A percentile compares a stretch with the other conserved stretches of the same genome.
These are phyloP conservation scores for Stachybotrys chlorohalonatus DNA, from an alignment of 2,329 filamentous ascomycete genomes.

Conservation along the genomic window DNA sequence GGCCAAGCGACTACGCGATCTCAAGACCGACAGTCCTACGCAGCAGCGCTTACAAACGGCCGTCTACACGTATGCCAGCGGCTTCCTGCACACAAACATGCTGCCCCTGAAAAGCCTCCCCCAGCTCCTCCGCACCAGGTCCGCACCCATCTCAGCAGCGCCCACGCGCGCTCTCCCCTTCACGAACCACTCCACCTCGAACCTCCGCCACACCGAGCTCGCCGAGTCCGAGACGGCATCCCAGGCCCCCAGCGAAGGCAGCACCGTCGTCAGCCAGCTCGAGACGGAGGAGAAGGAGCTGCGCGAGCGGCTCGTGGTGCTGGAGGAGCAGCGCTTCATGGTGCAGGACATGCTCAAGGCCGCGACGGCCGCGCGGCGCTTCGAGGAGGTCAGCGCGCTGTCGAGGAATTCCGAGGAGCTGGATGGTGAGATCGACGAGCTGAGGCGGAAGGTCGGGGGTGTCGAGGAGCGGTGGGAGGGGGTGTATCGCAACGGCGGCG, in stretches of 20 bases:
- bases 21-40: slow-evolving; percentile 62
- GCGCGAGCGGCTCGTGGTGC: slow-evolving; percentile 68
- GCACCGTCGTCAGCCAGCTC: slow-evolving; percentile 47
- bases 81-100: slow-evolving; percentile 85
- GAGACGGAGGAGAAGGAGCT: slow-evolving; percentile 79
- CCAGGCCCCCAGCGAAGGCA: slow-evolving; percentile 36
- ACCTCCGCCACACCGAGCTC: slow-evolving; percentile 37
- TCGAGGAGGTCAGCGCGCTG: slow-evolving; percentile 78
- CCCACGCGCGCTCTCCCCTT: slow-evolving; percentile 21
- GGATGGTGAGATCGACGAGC: slow-evolving; percentile 62
- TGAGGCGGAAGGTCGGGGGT: slow-evolving; percentile 55
- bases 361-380: slow-evolving; percentile 66
- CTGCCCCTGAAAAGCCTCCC: slow-evolving; percentile 72
- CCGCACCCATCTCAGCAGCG: slow-evolving; percentile 13
- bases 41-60: slow-evolving; percentile 71
- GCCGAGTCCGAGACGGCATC: slow-evolving; percentile 36
- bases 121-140: slow-evolving; percentile 46
- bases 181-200: slow-evolving; percentile 26
- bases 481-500: slow-evolving; percentile 30
- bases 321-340: slow-evolving; percentile 88
- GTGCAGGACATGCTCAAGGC: slow-evolving; percentile 77
- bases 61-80: slow-evolving; percentile 72
- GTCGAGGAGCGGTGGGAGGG: slow-evolving; percentile 54
- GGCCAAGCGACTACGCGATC: slow-evolving; percentile 70
- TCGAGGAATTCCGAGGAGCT: slow-evolving; percentile 76